Evolutionary conservation across 2,329 filamentous ascomycete species (phyloP).

Genomic region (Pyrenophora teres): DNA sequence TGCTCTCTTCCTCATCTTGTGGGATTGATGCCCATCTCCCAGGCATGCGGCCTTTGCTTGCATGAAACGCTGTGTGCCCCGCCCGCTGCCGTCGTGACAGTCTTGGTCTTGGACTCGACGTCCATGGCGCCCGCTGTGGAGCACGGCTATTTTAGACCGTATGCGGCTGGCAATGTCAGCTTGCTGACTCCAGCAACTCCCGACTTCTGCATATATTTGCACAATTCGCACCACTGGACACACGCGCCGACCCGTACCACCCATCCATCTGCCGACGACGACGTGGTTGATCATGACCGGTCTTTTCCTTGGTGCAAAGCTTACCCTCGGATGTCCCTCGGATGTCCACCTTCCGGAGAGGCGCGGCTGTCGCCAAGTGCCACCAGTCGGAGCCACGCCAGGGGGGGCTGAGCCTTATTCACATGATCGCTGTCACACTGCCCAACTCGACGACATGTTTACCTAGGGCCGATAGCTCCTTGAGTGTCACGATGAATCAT

Average conservation of each 20-base stretch:
- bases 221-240: background rate
- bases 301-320: background rate
- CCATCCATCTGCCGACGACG: no score
- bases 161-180: constrained; percentile 3
- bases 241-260: no score
- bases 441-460: background rate
- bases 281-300: background rate
- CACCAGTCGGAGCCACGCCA: no score
- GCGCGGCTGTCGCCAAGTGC: no score
- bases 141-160: constrained; percentile 17
- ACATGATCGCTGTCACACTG: no score
- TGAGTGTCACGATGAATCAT: background rate
- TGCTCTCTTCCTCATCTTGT: background rate
- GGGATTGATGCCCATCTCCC: background rate
- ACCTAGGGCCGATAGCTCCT: background rate
- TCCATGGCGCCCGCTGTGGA: constrained; percentile 14
- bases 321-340: background rate
- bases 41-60: background rate
- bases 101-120: background rate
- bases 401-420: no score
- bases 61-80: constrained; percentile 1
- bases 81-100: background rate
- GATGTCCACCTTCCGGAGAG: no score
- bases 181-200: background rate
- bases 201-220: background rate